A percentile compares a stretch with the other conserved stretches of the same genome.
Conservation (phyloP, 2,329 filamentous ascomycete genomes). For the Aspergillus hiratsukae region DNA sequence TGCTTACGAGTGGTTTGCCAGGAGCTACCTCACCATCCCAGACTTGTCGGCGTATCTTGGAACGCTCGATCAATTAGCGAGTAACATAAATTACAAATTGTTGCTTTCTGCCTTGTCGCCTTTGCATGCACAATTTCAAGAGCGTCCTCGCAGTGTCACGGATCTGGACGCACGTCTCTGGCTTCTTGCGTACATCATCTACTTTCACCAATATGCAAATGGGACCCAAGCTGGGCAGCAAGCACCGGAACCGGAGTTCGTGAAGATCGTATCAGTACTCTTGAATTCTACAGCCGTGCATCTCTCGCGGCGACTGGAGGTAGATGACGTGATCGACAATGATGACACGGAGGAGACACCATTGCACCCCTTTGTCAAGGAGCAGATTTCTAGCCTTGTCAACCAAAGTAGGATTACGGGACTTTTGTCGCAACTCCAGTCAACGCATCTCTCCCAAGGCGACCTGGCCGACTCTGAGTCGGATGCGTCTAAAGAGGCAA, state of each 20-base stretch:
- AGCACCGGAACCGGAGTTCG: constrained; percentile 51
- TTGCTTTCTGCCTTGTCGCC: constrained; percentile 37
- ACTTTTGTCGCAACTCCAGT: constrained; percentile 47
- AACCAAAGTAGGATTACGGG: constrained; percentile 69
- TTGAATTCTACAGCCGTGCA: constrained; percentile 54
- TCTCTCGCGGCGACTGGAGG: constrained; percentile 49
- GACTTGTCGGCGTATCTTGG: constrained; percentile 36
- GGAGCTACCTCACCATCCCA: constrained; percentile 44
- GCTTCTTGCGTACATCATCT: constrained; percentile 58
- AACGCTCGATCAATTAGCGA: constrained; percentile 40
- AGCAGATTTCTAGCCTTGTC: constrained; percentile 66
- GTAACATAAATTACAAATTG: constrained; percentile 49
- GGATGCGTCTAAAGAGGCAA: constrained; percentile 56
- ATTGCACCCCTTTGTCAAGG: constrained; percentile 54
- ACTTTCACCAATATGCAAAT: constrained; percentile 49
- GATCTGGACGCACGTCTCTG: constrained; percentile 47
- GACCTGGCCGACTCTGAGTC: constrained; percentile 21
- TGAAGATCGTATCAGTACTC: constrained; percentile 52
- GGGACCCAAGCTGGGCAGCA: constrained; percentile 33
- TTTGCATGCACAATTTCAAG: constrained; percentile 22
- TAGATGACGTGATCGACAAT: constrained; percentile 27
- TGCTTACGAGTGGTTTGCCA: constrained; percentile 44
- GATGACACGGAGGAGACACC: constrained; percentile 26
- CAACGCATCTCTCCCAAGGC: constrained; percentile 20
- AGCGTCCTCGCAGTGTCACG: constrained; percentile 26